phyloP scores from a whole-genome alignment of 2,329 filamentous ascomycete species.

The Aotearoamyces nothofagi region DNA sequence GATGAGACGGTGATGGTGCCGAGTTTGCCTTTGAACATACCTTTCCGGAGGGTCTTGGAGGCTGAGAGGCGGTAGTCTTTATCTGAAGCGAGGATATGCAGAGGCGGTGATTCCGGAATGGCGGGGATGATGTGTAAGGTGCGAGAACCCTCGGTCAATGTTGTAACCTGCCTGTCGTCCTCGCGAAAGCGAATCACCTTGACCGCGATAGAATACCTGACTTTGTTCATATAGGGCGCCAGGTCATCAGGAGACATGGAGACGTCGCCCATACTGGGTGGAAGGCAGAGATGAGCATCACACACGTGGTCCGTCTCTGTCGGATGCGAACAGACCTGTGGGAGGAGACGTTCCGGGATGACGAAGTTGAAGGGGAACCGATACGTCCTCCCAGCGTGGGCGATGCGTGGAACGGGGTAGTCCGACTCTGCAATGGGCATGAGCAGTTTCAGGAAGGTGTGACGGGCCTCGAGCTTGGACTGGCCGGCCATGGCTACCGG shows the following conservation, averaged over 20 bases:
- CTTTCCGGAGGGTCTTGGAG: constrained; percentile 16
- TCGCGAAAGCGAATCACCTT: constrained; percentile 13
- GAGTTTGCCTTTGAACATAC: constrained; percentile 19
- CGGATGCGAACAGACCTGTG: constrained; percentile 14
- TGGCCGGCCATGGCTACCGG: background rate
- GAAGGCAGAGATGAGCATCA: constrained; percentile 16
- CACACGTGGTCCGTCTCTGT: constrained; percentile 13
- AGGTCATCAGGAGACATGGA: constrained; percentile 14
- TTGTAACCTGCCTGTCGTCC: background rate
- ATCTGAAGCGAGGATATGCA: constrained; percentile 11
- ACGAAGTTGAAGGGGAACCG: constrained; percentile 19
- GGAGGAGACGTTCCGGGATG: constrained; percentile 17
- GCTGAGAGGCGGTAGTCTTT: constrained; percentile 13
- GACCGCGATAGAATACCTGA: constrained; percentile 15
- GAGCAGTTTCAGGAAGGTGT: constrained; percentile 17
- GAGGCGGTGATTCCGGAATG: constrained; percentile 14
- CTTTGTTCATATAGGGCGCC: constrained; percentile 15
- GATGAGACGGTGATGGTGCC: constrained; percentile 18
- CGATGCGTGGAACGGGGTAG: constrained; percentile 16
- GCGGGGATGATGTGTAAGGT: constrained; percentile 16
- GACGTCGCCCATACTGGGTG: constrained; percentile 16
- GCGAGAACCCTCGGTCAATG: constrained; percentile 11
- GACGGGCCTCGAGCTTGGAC: constrained; percentile 7
- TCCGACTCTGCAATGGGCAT: constrained; percentile 18
- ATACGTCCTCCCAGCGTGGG: constrained; percentile 16